Percentiles rank a stretch among this genome's conserved stretches.
These are phyloP conservation scores for Ascochyta rabiei DNA, from an alignment of 2,329 filamentous ascomycete species.

Conservation along the genomic window DNA sequence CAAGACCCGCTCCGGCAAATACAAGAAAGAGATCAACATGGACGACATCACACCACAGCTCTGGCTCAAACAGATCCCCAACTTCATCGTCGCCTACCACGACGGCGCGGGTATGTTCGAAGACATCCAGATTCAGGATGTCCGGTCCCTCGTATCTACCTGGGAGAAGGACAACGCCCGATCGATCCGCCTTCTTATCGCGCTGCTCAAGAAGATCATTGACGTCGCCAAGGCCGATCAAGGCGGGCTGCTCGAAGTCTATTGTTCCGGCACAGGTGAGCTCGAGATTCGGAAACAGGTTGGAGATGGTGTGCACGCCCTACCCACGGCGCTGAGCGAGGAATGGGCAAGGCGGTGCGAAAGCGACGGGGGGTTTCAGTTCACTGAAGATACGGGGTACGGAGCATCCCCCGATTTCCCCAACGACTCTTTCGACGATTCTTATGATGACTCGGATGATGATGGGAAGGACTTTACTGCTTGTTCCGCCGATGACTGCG, in stretches of 20 bases:
- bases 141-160: constrained; percentile 42
- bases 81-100: constrained; percentile 60
- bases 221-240: constrained; percentile 27
- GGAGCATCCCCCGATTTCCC: background rate
- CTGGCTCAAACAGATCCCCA: constrained; percentile 59
- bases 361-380: background rate
- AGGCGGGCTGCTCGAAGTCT: constrained; percentile 42
- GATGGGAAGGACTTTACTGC: constrained; percentile 45
- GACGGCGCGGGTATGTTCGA: constrained; percentile 50
- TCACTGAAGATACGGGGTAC: background rate
- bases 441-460: constrained; percentile 23
- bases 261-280: constrained; percentile 32
- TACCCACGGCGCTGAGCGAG: constrained; percentile 23
- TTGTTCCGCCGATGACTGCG: constrained; percentile 44
- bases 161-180: constrained; percentile 53
- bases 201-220: constrained; percentile 42
- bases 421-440: background rate
- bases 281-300: constrained; percentile 47
- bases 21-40: constrained; percentile 45
- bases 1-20: constrained; percentile 55
- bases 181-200: constrained; percentile 33
- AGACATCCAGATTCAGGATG: constrained; percentile 49
- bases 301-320: constrained; percentile 29
- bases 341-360: constrained; percentile 18
- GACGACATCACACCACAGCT: constrained; percentile 52